A percentile compares a stretch with the other conserved stretches of the same genome.
Evolutionary conservation across 208 protist species (phyloP).

Genomic region (Leishmania mexicana): DNA sequence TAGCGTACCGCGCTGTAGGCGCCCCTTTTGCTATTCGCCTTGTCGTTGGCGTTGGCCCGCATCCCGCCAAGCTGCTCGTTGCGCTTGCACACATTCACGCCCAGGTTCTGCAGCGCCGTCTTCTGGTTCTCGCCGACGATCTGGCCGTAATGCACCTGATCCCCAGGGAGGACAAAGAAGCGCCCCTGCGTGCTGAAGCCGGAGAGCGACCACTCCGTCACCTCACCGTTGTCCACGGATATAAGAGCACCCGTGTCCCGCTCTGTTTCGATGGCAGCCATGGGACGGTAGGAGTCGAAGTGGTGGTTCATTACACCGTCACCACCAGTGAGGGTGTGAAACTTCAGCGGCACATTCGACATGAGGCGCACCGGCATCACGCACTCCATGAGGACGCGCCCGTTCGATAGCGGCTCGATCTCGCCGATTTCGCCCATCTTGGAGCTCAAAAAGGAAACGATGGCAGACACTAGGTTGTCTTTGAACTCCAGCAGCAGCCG

Average conservation of each 20-base stretch:
- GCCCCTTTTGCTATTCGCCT: conserved; percentile 66
- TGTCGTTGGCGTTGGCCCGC: conserved; percentile 91
- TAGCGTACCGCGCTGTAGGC: conserved; percentile 59
- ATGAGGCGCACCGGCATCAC: conserved; percentile 91
- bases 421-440: conserved; percentile 92
- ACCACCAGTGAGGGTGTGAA: conserved; percentile 87
- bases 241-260: conserved; percentile 89
- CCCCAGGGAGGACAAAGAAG: conserved; percentile 89
- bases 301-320: conserved; percentile 90
- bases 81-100: conserved; percentile 89
- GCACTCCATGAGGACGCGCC: conserved; percentile 80
- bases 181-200: conserved; percentile 74
- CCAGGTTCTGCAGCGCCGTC: conserved; percentile 86
- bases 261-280: conserved; percentile 62
- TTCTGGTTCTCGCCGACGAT: conserved; percentile 92
- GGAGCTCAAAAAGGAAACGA: conserved; percentile 87
- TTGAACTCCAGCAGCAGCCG: conserved; percentile 84
- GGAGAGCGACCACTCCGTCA: conserved; percentile 86
- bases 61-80: conserved; percentile 92
- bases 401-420: conserved; percentile 77
- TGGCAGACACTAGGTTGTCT: conserved; percentile 58
- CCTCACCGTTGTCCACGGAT: conserved; percentile 83
- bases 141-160: conserved; percentile 90
- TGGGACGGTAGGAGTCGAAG: conserved; percentile 85
- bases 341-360: conserved; percentile 79